Base-by-base conservation (phyloP, 192 early-diverging fungal genomes). In the Backusella macrospora region DNA sequence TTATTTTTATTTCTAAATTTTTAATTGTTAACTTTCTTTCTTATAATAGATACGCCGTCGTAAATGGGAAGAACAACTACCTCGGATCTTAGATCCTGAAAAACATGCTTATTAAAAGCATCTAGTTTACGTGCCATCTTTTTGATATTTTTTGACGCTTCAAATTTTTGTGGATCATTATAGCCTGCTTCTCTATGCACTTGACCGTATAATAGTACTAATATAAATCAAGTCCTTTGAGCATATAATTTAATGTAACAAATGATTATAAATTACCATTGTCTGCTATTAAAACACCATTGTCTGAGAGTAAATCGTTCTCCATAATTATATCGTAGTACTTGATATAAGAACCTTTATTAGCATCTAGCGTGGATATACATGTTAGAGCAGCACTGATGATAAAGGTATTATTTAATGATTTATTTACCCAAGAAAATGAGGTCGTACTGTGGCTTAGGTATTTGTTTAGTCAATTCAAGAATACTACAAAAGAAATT, bases 281-380 rank as follows among this genome's bases (percentile, higher is more conserved):
- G 73, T 94, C 93, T 0, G 81, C 85, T 16, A 92, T 68, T n/a
- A 94, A 84, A 23, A 88, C 70, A 7, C 92, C 93, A 18, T 78
- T 34, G 8, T 86, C 78, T 2, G 83, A 23, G 6, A 94, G 75
- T 12, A 93, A 73, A 15, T 83, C 73, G n/a, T 82, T 78, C n/a
- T 91, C 85, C 38, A 94, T 72, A 55, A 91, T 82, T 10, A 80
- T 77, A 43, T 93, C 82, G 47, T 84, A 91, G 72, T 94, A 92
- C 2, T 79, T 77, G 62, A 83, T 82, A 70, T 94, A 93, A 5
- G 81, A 83, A 23, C 75, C 72, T 74, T 94, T 93, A 76, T 94
- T 87, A 0, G 93, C 93, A 70, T 94, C 93, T 86, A 42, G 18
- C 6, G 18, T 14, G 45, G n/a, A 43, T 15, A 39, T 21, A 37